Base-by-base conservation (phyloP, 768 basidiomycete genomes). In the Udeniomyces megalosporus region DNA sequence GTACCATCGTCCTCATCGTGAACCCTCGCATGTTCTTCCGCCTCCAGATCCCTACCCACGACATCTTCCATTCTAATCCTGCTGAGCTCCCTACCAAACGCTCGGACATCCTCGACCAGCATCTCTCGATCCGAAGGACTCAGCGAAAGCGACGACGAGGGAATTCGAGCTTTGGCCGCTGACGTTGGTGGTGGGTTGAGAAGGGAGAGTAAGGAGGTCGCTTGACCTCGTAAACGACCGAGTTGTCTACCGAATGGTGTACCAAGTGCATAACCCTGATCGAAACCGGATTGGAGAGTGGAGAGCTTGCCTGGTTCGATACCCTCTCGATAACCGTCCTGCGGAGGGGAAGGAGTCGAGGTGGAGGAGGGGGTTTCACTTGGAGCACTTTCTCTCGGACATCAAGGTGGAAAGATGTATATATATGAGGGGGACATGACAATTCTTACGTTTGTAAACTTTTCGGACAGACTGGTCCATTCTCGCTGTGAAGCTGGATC, bases 321-420 rank as follows among this genome's bases (percentile, higher is more conserved):
- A 6, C 93, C 93, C 74, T 96, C 92, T n/a, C 93, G 82, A 70
- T 96, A 96, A 2, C 93, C 93, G 20, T 82, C 82, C 93, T 95
- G 52, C 15, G 2, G 20, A 46, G 34, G 20, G 26, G 3, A n/a
- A 10, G 34, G 45, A 46, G 38, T n/a, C 2, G 20, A 42, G 12
- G 32, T 20, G 22, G 20, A 17, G 34, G 46, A 14, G 4, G 12
- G 28, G 26, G 26, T 5, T n/a, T 20, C 10, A 34, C 26, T 29
- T 49, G 45, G 32, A 32, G 58, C 4, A 38, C 28, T 24, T 28
- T 28, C 10, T 17, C 15, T 47, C 12, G 47, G 45, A 32, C 14
- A 50, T 31, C 15, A 46, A 24, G 10, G 31, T 24, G 7, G 6
- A 52, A 20, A 31, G 24, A 7, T 28, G 22, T 5, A 52, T 42